Evolutionary conservation across 208 protist genomes (phyloP).

Genomic region (Leishmania lainsoni): DNA sequence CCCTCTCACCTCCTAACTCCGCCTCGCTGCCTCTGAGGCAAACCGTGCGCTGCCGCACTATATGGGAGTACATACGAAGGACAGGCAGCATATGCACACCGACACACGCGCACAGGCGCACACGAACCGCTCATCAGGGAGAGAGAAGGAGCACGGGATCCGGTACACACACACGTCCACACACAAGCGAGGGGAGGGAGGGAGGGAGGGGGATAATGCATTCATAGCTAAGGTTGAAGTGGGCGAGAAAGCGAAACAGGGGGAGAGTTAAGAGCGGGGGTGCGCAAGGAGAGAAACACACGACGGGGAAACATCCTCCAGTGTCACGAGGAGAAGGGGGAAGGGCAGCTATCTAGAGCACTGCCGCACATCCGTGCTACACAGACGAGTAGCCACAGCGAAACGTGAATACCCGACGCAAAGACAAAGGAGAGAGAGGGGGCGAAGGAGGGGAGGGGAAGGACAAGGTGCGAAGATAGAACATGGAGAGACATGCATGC

Average conservation of each 20-base stretch:
- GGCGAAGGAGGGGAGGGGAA: not conserved
- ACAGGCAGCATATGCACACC: not conserved
- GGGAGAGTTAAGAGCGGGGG: not conserved
- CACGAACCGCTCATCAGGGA: not conserved
- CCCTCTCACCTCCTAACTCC: too few species aligned
- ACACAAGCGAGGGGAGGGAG: not conserved
- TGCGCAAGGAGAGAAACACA: not conserved
- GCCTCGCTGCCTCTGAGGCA: too few species aligned
- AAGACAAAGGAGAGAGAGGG: not conserved
- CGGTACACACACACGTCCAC: too few species aligned
- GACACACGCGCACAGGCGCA: not conserved
- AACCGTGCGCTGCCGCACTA: too few species aligned
- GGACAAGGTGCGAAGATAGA: not conserved
- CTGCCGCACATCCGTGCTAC: not conserved
- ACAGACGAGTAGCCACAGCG: not conserved
- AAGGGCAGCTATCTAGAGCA: not conserved
- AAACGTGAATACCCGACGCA: not conserved
- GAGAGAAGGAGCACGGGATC: too few species aligned
- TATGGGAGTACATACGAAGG: too few species aligned
- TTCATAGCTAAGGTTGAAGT: not conserved
- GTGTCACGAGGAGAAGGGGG: not conserved
- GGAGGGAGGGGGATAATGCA: not conserved
- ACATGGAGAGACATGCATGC: not conserved
- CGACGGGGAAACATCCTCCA: not conserved
- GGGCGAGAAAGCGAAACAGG: not conserved